A percentile compares a stretch with the other conserved stretches of the same genome.
These are phyloP conservation scores for Phoenix dactylifera DNA, from an alignment of 176 grass and related monocot genomes.

Conservation along the genomic window DNA sequence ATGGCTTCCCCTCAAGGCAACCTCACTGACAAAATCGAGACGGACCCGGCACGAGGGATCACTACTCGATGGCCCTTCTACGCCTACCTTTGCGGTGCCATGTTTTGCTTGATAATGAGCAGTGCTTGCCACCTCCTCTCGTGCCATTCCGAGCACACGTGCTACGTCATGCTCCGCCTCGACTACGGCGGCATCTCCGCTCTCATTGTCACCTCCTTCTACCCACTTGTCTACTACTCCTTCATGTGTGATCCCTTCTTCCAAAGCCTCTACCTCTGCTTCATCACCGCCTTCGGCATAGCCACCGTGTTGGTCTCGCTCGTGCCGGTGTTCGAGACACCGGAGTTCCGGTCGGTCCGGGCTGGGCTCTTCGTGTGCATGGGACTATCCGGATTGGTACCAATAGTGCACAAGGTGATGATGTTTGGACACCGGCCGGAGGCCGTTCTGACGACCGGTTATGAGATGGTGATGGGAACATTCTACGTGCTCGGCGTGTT, in stretches of 20 bases:
- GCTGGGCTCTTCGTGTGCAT: constrained; percentile 54
- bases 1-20: too few relatives aligned
- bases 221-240: constrained; percentile 84
- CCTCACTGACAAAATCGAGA: not conserved
- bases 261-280: constrained; percentile 47
- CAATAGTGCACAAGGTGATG: constrained; percentile 67
- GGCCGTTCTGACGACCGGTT: constrained; percentile 50
- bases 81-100: constrained; percentile 56
- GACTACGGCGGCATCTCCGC: constrained; percentile 69
- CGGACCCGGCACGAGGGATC: not conserved
- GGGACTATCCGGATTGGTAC: constrained; percentile 51
- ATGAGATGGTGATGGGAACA: constrained; percentile 55
- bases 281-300: constrained; percentile 46
- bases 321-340: constrained; percentile 53
- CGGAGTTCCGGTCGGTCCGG: constrained; percentile 36
- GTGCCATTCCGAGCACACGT: constrained; percentile 68
- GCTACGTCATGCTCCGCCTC: constrained; percentile 68
- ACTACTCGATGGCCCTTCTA: constrained; percentile 59
- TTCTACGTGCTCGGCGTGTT: constrained; percentile 49
- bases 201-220: constrained; percentile 89
- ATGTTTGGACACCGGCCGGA: constrained; percentile 44
- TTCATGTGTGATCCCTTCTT: constrained; percentile 51
- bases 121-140: constrained; percentile 67
- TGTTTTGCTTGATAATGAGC: constrained; percentile 84
- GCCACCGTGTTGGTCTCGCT: constrained; percentile 45